Evolutionary conservation across 176 grass and related monocot species (phyloP).

Genomic region (Microstegium vimineum): DNA sequence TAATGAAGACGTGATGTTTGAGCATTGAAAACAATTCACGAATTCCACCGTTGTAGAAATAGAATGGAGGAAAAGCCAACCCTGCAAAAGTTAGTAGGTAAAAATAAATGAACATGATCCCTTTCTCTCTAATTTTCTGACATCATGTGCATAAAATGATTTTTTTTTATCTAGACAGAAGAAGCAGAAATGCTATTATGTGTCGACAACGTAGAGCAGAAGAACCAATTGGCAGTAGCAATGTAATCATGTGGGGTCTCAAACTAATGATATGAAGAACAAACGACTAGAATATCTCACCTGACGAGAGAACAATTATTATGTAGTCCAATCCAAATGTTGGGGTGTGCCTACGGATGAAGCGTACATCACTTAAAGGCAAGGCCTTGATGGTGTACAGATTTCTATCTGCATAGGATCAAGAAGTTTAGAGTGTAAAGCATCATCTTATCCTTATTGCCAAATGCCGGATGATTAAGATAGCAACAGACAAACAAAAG

Average conservation of each 20-base stretch:
- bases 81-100: slow-evolving; percentile 50
- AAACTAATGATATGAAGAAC: background rate
- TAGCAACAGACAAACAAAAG: slow-evolving; percentile 9
- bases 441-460: background rate
- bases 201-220: background rate
- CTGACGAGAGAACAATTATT: slow-evolving; percentile 94
- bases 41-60: slow-evolving; percentile 93
- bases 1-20: slow-evolving; percentile 83
- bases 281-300: slow-evolving; percentile 38
- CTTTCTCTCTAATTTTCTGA: background rate
- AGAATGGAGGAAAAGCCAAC: slow-evolving; percentile 86
- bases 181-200: slow-evolving; percentile 10
- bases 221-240: background rate
- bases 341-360: slow-evolving; percentile 80
- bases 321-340: slow-evolving; percentile 80
- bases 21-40: slow-evolving; percentile 82
- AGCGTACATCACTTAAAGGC: slow-evolving; percentile 80
- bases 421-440: slow-evolving; percentile 24
- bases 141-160: background rate
- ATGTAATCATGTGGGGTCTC: background rate
- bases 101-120: slow-evolving; percentile 7
- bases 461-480: background rate
- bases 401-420: slow-evolving; percentile 65
- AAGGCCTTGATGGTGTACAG: slow-evolving; percentile 76
- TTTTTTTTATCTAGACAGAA: background rate